phyloP scores from a whole-genome alignment of 2,329 filamentous ascomycete species.

The Fusarium napiforme region DNA sequence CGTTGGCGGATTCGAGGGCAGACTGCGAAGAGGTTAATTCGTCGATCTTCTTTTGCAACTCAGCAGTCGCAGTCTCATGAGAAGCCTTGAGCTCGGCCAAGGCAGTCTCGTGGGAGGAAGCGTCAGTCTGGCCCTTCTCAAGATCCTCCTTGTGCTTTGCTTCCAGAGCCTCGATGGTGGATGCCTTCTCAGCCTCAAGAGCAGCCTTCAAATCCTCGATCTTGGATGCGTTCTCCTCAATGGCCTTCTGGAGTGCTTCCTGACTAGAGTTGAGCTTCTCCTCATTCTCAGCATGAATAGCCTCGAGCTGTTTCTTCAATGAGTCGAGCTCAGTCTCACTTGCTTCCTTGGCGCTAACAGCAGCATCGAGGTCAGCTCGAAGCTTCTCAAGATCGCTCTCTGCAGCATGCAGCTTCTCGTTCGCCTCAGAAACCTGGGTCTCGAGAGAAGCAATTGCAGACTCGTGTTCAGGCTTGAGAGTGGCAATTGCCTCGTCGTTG shows the following conservation, averaged over 20 bases:
- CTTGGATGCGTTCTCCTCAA: constrained; percentile 61
- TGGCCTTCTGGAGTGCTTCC: constrained; percentile 50
- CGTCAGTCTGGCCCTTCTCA: constrained; percentile 57
- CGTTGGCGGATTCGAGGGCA: constrained; percentile 58
- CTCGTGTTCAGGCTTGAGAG: constrained; percentile 62
- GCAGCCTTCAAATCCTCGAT: constrained; percentile 62
- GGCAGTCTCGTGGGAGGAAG: constrained; percentile 60
- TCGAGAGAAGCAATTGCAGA: constrained; percentile 60
- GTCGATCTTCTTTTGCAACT: constrained; percentile 66
- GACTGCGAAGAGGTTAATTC: constrained; percentile 60
- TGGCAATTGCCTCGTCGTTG: constrained; percentile 58
- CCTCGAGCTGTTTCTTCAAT: constrained; percentile 63
- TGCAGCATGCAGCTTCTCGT: constrained; percentile 62
- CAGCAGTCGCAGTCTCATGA: constrained; percentile 60
- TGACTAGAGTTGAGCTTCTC: constrained; percentile 50
- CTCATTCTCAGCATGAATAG: constrained; percentile 48
- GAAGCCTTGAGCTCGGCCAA: constrained; percentile 61
- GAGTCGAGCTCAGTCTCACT: constrained; percentile 60
- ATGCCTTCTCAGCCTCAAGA: constrained; percentile 62
- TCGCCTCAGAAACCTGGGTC: constrained; percentile 59
- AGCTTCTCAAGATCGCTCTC: constrained; percentile 63
- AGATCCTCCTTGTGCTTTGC: constrained; percentile 64
- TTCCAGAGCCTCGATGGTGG: constrained; percentile 61
- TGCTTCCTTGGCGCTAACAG: constrained; percentile 61
- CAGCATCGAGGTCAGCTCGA: constrained; percentile 60